Base-by-base conservation (phyloP, 2,329 filamentous ascomycete species). In the Pezicula rhizophila region DNA sequence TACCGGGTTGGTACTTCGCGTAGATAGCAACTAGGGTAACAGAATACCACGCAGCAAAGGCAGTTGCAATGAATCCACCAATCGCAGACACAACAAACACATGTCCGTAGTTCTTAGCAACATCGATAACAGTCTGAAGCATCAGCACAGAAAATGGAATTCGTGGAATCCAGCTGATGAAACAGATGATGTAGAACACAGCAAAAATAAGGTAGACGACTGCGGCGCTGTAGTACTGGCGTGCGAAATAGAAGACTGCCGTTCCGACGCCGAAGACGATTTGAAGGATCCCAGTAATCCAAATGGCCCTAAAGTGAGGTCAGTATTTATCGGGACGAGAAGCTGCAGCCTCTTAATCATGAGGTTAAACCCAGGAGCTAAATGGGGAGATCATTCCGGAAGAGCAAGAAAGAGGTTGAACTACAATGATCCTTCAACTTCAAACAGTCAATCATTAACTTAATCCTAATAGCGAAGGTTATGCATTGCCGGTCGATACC, bases 111-210 rank as follows among this genome's bases (percentile, higher is more conserved):
- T 76, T 80, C 62, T 89, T 90, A 37, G 89, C 85, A 0, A 96
- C 85, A 58, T 96, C 87, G 59, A 96, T 89, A 18, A 84, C 78
- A 0, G 88, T 92, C 67, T 86, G 84, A 43, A 96, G 78, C 89
- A 96, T 95, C 52, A 96, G 72, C 0, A 89, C 88, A 8, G 86
- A 90, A 67, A 96, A 96, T 0, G 90, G 92, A 51, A 97, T 96
- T 45, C 91, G 79, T 15, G 80, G 84, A 47, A 92, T 92, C 91
- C 92, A 97, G 44, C 80, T 85, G 62, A 87, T 84, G 71, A 96
- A 96, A 63, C 84, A 89, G 62, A 95, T 76, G 48, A 89, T 78
- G 51, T 85, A 79, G 68, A 96, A 91, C 42, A 86, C 68, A n/a
- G 80, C 76, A 62, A 96, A 95, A 48, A 96, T 64, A 12, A 95